Conservation (phyloP, 345 rosid species). For the Carallia pectinifolia region DNA sequence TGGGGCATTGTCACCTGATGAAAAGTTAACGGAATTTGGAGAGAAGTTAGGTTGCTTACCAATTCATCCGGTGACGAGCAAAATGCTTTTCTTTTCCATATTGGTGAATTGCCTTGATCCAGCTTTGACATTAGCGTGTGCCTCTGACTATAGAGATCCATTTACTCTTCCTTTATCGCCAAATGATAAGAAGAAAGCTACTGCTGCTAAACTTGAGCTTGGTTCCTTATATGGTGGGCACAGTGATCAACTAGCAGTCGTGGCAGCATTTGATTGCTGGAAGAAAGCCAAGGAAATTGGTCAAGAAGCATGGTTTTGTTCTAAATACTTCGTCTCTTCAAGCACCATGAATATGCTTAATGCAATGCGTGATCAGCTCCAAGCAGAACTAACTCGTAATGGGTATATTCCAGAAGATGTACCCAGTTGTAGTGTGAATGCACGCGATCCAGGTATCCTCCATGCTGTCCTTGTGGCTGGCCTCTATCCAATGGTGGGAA, state of each 20-base stretch:
- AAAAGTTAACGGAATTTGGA: conserved; percentile 82
- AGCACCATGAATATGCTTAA: conserved; percentile 70
- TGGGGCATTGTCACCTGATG: conserved; percentile 79
- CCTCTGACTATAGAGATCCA: conserved; percentile 83
- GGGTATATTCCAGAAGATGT: conserved; percentile 62
- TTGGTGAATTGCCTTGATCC: conserved; percentile 93
- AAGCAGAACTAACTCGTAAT: conserved; percentile 55
- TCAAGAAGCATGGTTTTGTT: conserved; percentile 57
- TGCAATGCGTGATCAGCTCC: conserved; percentile 84
- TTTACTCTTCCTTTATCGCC: conserved; percentile 78
- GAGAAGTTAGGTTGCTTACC: conserved; percentile 82
- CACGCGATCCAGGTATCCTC: conserved; percentile 66
- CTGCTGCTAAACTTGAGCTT: conserved; percentile 69
- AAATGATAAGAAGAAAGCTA: conserved; percentile 67
- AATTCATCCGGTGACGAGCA: conserved; percentile 87
- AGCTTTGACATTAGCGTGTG: conserved; percentile 93
- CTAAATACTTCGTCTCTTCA: conserved; percentile 73
- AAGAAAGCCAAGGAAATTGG: conserved; percentile 67
- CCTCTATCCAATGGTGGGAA: conserved; percentile 83
- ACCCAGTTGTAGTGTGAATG: conserved; percentile 61
- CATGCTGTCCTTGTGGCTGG: conserved; percentile 86
- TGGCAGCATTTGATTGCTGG: conserved; percentile 95
- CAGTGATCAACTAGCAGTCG: conserved; percentile 87
- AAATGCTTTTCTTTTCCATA: conserved; percentile 88
- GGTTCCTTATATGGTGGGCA: conserved; percentile 77